Percentiles rank a stretch among this genome's conserved stretches.
Conservation (phyloP, 257 asterid species). For the Petunia axillaris region DNA sequence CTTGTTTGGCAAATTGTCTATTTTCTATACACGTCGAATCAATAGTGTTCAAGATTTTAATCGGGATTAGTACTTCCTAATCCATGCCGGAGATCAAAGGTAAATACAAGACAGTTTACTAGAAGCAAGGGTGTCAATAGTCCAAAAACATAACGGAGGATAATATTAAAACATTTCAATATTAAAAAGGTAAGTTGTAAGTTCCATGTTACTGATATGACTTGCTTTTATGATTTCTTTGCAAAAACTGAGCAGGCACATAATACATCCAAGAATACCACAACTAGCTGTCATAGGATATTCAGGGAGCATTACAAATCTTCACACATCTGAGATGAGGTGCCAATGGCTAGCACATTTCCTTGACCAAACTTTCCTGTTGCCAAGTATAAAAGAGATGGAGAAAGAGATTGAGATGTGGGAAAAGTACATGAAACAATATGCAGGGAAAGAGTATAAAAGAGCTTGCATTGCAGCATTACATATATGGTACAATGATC, state of each 20-base stretch:
- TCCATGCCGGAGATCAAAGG: background rate
- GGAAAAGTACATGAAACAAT: slow-evolving; percentile 40
- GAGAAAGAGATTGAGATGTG: slow-evolving; percentile 34
- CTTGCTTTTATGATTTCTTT: background rate
- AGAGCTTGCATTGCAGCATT: slow-evolving; percentile 52
- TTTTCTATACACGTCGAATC: background rate
- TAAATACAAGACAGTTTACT: background rate
- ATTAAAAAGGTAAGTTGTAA: background rate
- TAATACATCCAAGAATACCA: slow-evolving; percentile 74
- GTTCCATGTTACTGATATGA: background rate
- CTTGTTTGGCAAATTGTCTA: background rate
- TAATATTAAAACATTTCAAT: background rate
- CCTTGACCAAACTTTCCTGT: slow-evolving; percentile 33
- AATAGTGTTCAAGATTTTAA: background rate
- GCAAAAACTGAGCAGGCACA: slow-evolving; percentile 46
- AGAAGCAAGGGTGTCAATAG: no score
- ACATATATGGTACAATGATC: slow-evolving; percentile 64
- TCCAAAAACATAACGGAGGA: background rate
- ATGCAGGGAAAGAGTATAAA: slow-evolving; percentile 28
- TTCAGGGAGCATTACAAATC: slow-evolving; percentile 52
- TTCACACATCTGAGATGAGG: slow-evolving; percentile 41
- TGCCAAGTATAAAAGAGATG: slow-evolving; percentile 42
- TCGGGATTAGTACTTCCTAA: background rate
- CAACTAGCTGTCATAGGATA: slow-evolving; percentile 67
- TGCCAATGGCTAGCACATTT: slow-evolving; percentile 42